phyloP scores from a whole-genome alignment of 768 basidiomycete species.

The Tylopilus sp. region DNA sequence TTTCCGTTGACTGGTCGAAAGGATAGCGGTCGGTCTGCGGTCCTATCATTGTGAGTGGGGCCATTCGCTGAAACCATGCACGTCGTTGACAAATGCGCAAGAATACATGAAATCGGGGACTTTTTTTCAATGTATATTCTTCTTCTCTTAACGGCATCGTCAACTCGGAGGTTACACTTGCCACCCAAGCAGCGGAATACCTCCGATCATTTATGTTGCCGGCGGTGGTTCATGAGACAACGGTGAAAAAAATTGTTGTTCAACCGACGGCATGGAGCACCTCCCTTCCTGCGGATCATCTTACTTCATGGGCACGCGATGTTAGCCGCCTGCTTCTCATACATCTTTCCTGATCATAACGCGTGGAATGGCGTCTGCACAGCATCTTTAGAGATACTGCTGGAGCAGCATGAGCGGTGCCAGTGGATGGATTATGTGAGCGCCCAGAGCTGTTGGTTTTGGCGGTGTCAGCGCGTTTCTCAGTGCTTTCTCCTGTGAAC shows the following conservation, averaged over 20 bases:
- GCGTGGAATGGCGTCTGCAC: slow-evolving; percentile 18
- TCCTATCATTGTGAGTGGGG: too few relatives aligned
- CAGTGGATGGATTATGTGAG: not conserved
- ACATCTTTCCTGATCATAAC: slow-evolving; percentile 41
- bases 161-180: too few relatives aligned
- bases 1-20: too few relatives aligned
- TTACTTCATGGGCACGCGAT: slow-evolving; percentile 40
- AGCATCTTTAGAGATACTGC: slow-evolving; percentile 20
- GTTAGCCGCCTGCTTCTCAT: slow-evolving; percentile 40
- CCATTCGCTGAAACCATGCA: too few relatives aligned
- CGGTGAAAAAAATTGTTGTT: not conserved
- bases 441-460: not conserved
- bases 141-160: too few relatives aligned
- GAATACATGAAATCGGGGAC: too few relatives aligned
- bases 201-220: not conserved
- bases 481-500: not conserved
- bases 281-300: slow-evolving; percentile 35
- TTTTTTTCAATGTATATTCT: too few relatives aligned
- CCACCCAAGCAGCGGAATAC: not conserved
- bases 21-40: too few relatives aligned
- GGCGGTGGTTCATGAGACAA: not conserved
- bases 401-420: slow-evolving; percentile 3
- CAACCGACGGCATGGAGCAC: not conserved
- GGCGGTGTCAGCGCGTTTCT: slow-evolving; percentile 1
- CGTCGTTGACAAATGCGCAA: too few relatives aligned